phyloP scores from a whole-genome alignment of 352 stramenopile genomes.

The Thraustochytrium sp. region DNA sequence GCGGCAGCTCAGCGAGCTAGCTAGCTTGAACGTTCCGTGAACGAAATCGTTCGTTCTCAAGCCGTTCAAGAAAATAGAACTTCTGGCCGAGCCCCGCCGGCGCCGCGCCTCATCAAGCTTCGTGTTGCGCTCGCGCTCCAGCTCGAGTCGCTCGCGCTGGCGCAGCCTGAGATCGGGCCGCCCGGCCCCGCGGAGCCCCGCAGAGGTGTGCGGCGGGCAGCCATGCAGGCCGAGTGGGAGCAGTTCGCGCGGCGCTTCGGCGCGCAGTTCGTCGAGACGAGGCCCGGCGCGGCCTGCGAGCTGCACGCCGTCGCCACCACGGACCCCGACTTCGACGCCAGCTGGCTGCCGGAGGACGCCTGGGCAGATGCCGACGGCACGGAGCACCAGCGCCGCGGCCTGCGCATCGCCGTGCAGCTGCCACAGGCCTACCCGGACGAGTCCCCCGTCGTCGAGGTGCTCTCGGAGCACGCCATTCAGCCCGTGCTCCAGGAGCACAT shows the following conservation, averaged over 20 bases:
- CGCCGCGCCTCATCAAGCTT: too few relatives aligned
- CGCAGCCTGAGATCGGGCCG: too few relatives aligned
- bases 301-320: slow-evolving; percentile 20
- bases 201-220: too few relatives aligned
- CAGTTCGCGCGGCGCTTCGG: background rate
- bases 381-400: background rate
- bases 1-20: too few relatives aligned
- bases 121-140: too few relatives aligned
- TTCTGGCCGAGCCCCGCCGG: too few relatives aligned
- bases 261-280: background rate
- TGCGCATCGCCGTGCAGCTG: background rate
- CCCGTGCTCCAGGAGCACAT: background rate
- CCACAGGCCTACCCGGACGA: background rate
- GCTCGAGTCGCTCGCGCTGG: too few relatives aligned
- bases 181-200: too few relatives aligned
- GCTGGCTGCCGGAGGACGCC: background rate
- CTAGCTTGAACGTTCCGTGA: too few relatives aligned
- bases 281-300: background rate
- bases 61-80: too few relatives aligned
- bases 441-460: background rate
- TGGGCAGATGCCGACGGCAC: background rate
- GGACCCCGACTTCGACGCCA: slow-evolving; percentile 19
- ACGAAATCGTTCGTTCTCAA: too few relatives aligned
- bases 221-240: slow-evolving; percentile 13
- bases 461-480: background rate